A percentile compares a stretch with the other conserved stretches of the same genome.
phyloP scores from a whole-genome alignment of 108 stramenopile genomes.

The Chaetoceros muelleri region DNA sequence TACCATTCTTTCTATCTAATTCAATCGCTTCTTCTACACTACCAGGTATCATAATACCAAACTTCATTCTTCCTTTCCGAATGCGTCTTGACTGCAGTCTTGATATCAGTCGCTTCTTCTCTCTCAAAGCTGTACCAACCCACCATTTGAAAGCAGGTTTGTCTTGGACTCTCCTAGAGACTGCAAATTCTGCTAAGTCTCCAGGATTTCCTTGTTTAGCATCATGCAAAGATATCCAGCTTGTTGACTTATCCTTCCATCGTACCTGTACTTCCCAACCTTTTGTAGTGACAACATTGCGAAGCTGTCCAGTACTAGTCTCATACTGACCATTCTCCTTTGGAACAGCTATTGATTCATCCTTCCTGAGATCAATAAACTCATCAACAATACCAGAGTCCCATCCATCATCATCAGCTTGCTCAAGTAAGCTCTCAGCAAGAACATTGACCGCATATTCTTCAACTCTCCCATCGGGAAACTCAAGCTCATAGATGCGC shows the following conservation, averaged over 20 bases:
- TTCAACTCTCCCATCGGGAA: too few relatives aligned
- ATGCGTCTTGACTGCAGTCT: too few relatives aligned
- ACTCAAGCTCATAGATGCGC: too few relatives aligned
- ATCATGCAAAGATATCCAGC: constrained; percentile 6
- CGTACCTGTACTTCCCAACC: constrained; percentile 10
- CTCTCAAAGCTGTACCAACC: constrained; percentile 2
- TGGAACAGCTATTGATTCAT: too few relatives aligned
- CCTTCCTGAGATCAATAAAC: too few relatives aligned
- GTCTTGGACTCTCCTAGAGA: background rate
- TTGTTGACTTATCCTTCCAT: constrained; percentile 3
- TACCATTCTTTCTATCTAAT: constrained; percentile 34
- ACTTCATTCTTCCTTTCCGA: constrained; percentile 15
- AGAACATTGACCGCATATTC: too few relatives aligned
- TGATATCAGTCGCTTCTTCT: too few relatives aligned
- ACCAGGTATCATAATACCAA: constrained; percentile 32
- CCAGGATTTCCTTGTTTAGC: constrained; percentile 11
- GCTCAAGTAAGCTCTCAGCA: constrained; percentile 24
- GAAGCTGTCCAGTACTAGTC: too few relatives aligned
- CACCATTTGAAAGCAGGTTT: constrained; percentile 11
- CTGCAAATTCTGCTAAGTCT: constrained; percentile 6
- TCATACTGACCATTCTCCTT: too few relatives aligned
- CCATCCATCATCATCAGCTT: constrained; percentile 25
- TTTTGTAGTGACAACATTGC: background rate
- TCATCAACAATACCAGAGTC: constrained; percentile 5
- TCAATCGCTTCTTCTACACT: constrained; percentile 25